Evolutionary conservation across 192 early-diverging fungal species (phyloP), one percentile per base, ranked within the genome.

Genomic region (Umbelopsis sp.): DNA sequence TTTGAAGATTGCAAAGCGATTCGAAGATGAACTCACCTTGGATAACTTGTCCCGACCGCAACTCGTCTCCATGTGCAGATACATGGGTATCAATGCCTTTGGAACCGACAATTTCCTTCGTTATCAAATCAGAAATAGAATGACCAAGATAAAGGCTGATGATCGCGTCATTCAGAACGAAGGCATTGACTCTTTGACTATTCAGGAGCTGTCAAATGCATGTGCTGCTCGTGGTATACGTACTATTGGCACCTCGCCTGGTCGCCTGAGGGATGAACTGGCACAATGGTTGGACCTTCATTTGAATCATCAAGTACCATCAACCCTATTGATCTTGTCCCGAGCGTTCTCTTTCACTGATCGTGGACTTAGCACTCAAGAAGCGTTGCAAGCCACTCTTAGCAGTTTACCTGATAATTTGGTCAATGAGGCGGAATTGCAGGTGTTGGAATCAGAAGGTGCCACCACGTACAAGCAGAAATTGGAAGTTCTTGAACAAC

Each of bases 71-170:
- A 96, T 98, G 90, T 93, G 92, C 75, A 89, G 93, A 66, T 98
- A 94, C 85, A 95, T 98, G 95, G 91, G 91, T 70, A 86, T 97
- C 69, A 96, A 95, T 65, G 91, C 94, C n/a, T 98, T 97, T 79
- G 97, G 97, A 43, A 96, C 95, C n/a, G 97, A 98, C 82, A 91
- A 94, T 62, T 96, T 94, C 76, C 87, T 98, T 69, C 90, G 94
- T 68, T 92, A 94, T 83, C 94, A 94, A 80, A 95, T 98, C 74
- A 90, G 95, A 24, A 90, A 92, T 70, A 87, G 91, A 68, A 93
- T 97, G 88, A 83, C 84, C 44, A 88, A 92, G 59, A 91, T 98
- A 70, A 89, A 93, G 53, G 86, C 88, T 14, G 97, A 98, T 84
- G 97, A 98, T 76, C 86, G 81, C 76, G 82, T 96, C 81, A 97